Base-by-base conservation (phyloP, 495 filamentous ascomycete genomes). In the Xylaria cubensis region DNA sequence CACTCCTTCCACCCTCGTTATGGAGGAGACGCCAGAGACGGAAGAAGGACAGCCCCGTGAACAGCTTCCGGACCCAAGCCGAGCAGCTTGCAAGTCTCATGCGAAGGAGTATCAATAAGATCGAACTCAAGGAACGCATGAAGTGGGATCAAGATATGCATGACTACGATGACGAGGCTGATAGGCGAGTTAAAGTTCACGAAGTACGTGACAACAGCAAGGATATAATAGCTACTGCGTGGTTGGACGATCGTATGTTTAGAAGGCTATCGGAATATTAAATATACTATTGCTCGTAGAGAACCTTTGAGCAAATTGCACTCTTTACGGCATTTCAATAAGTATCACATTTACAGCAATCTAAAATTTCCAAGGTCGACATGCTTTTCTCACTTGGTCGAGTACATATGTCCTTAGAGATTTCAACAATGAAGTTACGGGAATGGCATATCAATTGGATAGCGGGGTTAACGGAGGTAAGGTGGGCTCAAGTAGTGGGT, bases 21-120 rank as follows among this genome's bases (percentile, higher is more conserved):
- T 15, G 10, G 48, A 26, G 44, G 46, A 61, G 71, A 48, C 55
- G 56, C 4, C 66, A 70, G 51, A 58, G 48, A 32, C 42, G 56
- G n/a, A 70, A 71, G 53, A 73, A 75, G 59, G 15, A 64, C 4
- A 39, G 29, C 17, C 32, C 13, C 21, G 64, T 46, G 17, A 74
- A 86, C 72, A 79, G 41, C 65, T 85, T 84, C 70, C 42, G 50
- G 15, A 32, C 70, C 0, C 84, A 86, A 64, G 81, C 84, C 0
- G 15, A 53, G n/a, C 77, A 80, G 36, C 73, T 86, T 4, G 80
- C 77, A 2, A 34, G 29, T 13, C 41, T 79, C 58, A 83, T 86
- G 82, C 63, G 77, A 48, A 73, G 80, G 8, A 84, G 83, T 62
- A 63, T 84, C n/a, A 69, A 76, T 39, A 79, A 74, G 74, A 1